Evolutionary conservation across 2,329 filamentous ascomycete species (phyloP).

Genomic region (Clonostachys solani): DNA sequence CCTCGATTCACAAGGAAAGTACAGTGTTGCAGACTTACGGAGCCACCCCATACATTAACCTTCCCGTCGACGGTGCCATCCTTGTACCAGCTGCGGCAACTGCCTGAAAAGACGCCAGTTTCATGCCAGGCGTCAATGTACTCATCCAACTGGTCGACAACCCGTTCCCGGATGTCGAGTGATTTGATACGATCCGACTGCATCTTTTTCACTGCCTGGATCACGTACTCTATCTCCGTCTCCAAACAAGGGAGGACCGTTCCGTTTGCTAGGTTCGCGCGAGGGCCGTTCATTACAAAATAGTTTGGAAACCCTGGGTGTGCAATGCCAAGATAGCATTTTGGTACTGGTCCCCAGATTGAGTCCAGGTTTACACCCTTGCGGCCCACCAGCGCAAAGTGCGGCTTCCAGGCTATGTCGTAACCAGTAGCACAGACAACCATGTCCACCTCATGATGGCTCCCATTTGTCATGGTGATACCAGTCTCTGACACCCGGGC

Average conservation of each 20-base stretch:
- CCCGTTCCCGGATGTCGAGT: too few species aligned
- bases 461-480: conserved; percentile 16
- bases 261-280: not conserved
- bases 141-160: too few species aligned
- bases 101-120: conserved; percentile 15
- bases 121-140: conserved; percentile 21
- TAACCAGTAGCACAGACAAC: conserved; percentile 35
- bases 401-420: conserved; percentile 27
- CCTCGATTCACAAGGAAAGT: too few species aligned
- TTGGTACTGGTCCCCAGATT: conserved; percentile 18
- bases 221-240: too few species aligned
- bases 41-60: conserved; percentile 39
- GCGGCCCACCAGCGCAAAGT: too few species aligned
- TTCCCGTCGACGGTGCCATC: conserved; percentile 31
- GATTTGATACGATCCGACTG: too few species aligned
- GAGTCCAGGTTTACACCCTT: too few species aligned
- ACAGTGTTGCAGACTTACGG: conserved; percentile 8
- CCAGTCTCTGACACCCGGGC: conserved; percentile 23
- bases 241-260: too few species aligned
- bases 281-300: conserved; percentile 1
- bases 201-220: too few species aligned
- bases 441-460: conserved; percentile 19
- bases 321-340: conserved; percentile 46
- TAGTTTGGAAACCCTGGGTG: conserved; percentile 42
- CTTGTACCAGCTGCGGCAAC: conserved; percentile 45